Evolutionary conservation across 2,329 filamentous ascomycete genomes (phyloP), one percentile per base, ranked within the genome.

Genomic region (Xylariales sp.): DNA sequence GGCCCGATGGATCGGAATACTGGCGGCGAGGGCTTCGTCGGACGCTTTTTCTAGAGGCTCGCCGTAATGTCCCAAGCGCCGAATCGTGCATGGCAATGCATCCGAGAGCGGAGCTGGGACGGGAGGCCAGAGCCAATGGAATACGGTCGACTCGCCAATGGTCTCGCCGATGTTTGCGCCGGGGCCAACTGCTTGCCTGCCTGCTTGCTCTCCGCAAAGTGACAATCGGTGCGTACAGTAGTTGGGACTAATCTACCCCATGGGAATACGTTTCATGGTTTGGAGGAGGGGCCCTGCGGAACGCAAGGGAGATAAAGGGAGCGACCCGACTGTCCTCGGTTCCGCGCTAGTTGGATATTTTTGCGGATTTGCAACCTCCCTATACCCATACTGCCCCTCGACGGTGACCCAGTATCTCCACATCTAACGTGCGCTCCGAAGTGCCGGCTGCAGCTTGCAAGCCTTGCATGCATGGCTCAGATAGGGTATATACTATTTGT

Each of bases 41-140:
- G 45, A 50, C 48, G 54, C 28, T 46, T 46, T 46, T 39, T 50
- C 60, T 6, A 50, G 49, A 16, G 28, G 41, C 36, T 36, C 32
- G 28, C 10, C 23, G 23, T 23, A 23, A 49, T 41, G 36, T 49
- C 9, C 7, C 16, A 48, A n/a, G 43, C 28, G 36, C 36, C 50
- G 30, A 49, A 8, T 50, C 32, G 28, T 61, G 55, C 64, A 65
- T 59, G 53, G 14, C 36, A 50, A 49, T 57, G 63, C 67, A 64
- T 69, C 67, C 64, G 64, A 69, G 52, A 67, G 59, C 59, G 67
- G 63, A 57, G 45, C 39, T 61, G 39, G 16, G 45, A 28, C 30
- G 10, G n/a, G 12, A 32, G 30, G 14, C 41, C 43, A 23, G 32
- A 52, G 41, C 66, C 66, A 69, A 69, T 66, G 1, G 34, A 30